Evolutionary conservation across 1,139 yeast species (phyloP), one percentile per base, ranked within the genome.

Genomic region (Zygoascus meyerae): DNA sequence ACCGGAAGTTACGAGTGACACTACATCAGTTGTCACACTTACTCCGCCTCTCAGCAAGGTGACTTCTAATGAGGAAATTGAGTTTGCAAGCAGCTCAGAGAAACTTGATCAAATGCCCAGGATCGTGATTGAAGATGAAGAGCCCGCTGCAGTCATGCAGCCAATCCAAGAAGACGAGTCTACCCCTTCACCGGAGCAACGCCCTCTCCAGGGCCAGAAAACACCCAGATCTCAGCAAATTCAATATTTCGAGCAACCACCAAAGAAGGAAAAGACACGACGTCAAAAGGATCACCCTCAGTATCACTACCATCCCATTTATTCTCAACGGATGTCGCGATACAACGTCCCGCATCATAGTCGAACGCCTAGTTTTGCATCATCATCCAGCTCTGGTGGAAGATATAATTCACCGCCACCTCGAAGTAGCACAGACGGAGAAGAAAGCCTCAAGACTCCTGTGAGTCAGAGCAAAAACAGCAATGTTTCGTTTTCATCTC

Each of bases 401-500:
- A 12, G 31, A 8, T 48, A 54, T 12, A 38, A 49, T 21, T 42
- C 42, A 34, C 40, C 37, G 8, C 31, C 41, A 2, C 34, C 35
- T n/a, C 42, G 47, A 10, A 42, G 28, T 17, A 46, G 53, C 33
- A 29, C 44, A 12, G 53, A 48, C 17, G 40, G 47, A 21, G 45
- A 40, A 32, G 41, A 38, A 11, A 46, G 37, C 30, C 45, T 41
- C 21, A 14, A 12, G 33, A 48, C 41, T 41, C 55, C 14, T 3
- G 41, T 35, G 8, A 18, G 40, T 21, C 45, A 35, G 38, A 33
- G 45, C 31, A 42, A 34, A 45, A 21, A 45, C 40, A 12, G 16
- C 52, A 12, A 17, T 42, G 95, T 92, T n/a, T 68, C 79, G 41
- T 92, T 92, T 65, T 83, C 95, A 2, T 83, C 95, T 1, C 75